Evolutionary conservation across 495 filamentous ascomycete genomes (phyloP).

Genomic region (Pyronema omphalodes): DNA sequence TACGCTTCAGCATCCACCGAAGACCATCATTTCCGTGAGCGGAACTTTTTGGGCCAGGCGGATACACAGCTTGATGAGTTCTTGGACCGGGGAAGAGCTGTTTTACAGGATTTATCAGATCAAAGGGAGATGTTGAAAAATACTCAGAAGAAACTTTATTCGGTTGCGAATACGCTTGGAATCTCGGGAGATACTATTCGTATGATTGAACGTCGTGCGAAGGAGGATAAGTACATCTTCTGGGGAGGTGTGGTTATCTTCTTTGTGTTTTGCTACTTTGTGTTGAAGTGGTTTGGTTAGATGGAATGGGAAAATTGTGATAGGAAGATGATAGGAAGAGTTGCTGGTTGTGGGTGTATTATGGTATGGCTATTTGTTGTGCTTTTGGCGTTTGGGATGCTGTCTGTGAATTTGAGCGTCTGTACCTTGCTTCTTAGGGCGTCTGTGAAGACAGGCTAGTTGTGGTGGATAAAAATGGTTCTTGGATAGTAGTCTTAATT

Average conservation of each 20-base stretch:
- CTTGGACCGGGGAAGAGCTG: constrained; percentile 72
- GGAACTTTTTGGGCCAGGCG: constrained; percentile 64
- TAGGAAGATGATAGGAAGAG: background rate
- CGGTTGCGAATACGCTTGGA: constrained; percentile 81
- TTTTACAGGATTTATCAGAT: constrained; percentile 70
- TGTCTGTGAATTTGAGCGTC: background rate
- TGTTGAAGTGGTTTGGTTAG: constrained; percentile 43
- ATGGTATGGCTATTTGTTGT: background rate
- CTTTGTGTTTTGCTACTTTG: constrained; percentile 77
- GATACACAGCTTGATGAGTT: constrained; percentile 80
- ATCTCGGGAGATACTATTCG: constrained; percentile 90
- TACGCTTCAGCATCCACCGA: constrained; percentile 8
- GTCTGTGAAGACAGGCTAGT: background rate
- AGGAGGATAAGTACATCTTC: constrained; percentile 97
- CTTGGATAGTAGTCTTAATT: too few species aligned
- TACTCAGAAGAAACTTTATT: constrained; percentile 78
- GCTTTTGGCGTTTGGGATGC: background rate
- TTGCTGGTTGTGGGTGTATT: background rate
- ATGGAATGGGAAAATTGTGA: background rate
- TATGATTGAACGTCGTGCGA: constrained; percentile 80
- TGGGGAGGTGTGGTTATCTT: constrained; percentile 77
- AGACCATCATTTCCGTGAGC: constrained; percentile 70
- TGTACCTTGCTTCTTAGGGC: background rate
- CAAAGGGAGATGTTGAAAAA: constrained; percentile 90
- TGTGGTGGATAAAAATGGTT: background rate